Evolutionary conservation across 202 grass and related monocot genomes (phyloP).

Genomic region (Schoenoplectus triqueter): DNA sequence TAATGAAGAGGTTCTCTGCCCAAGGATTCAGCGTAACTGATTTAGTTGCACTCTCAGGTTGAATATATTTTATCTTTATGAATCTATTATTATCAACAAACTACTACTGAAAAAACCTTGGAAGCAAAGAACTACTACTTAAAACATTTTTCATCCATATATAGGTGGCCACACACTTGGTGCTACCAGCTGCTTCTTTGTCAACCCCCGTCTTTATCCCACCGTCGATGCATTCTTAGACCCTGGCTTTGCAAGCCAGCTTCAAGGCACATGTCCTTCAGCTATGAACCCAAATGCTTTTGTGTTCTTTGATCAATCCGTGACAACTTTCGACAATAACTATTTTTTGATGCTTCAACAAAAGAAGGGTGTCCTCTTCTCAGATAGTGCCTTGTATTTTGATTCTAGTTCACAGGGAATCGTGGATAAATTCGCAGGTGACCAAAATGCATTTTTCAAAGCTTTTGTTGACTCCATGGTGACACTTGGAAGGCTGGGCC

Average conservation of each 20-base stretch:
- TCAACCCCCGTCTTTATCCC: constrained; percentile 56
- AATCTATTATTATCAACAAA: background rate
- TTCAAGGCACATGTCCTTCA: constrained; percentile 35
- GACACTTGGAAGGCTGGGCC: too few relatives aligned
- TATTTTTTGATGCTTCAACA: constrained; percentile 58
- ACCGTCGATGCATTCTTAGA: constrained; percentile 15
- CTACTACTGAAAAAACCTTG: too few relatives aligned
- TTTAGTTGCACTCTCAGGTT: constrained; percentile 66
- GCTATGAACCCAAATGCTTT: constrained; percentile 48
- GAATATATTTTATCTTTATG: background rate
- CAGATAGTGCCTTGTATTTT: constrained; percentile 55
- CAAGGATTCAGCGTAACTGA: constrained; percentile 45
- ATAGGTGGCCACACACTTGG: constrained; percentile 71
- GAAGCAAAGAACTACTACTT: background rate
- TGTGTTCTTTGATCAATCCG: constrained; percentile 68
- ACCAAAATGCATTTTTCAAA: too few relatives aligned
- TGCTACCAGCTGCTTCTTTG: constrained; percentile 67
- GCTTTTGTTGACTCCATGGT: too few relatives aligned
- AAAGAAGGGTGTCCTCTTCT: constrained; percentile 67
- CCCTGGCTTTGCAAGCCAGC: constrained; percentile 5
- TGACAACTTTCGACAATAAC: constrained; percentile 62
- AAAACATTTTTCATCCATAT: background rate
- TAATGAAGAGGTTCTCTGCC: constrained; percentile 43
- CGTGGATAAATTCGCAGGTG: too few relatives aligned
- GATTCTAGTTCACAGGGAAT: constrained; percentile 26